A percentile compares a stretch with the other conserved stretches of the same genome.
These are phyloP conservation scores for Trichoderma parareesei DNA, from an alignment of 495 filamentous ascomycete genomes.

Conservation along the genomic window DNA sequence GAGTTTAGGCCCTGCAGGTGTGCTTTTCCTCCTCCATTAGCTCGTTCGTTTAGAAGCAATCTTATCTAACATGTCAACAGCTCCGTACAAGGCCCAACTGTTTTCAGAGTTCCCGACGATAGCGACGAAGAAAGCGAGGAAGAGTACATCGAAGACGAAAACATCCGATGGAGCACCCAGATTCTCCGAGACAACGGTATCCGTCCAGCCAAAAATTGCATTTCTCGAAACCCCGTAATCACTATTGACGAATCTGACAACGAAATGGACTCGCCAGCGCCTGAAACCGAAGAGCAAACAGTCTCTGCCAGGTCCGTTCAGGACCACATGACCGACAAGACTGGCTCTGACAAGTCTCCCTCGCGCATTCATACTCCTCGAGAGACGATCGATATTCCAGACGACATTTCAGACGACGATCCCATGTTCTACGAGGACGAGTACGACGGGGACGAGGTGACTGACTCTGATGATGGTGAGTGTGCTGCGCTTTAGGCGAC, in stretches of 20 bases:
- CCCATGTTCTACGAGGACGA: not conserved
- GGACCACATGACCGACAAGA: not conserved
- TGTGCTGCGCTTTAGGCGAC: not conserved
- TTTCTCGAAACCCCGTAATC: not conserved
- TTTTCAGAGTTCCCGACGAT: constrained; percentile 13
- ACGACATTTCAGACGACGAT: not conserved
- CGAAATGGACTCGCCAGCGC: not conserved
- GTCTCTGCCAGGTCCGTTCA: not conserved
- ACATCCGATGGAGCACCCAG: not conserved
- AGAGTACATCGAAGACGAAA: not conserved
- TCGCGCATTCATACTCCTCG: not conserved
- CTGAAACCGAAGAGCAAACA: not conserved
- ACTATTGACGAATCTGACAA: not conserved
- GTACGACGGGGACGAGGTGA: not conserved
- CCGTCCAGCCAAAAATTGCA: not conserved
- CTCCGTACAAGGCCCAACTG: not conserved
- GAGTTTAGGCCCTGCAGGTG: not conserved
- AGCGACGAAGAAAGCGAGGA: not conserved
- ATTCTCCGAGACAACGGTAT: not conserved
- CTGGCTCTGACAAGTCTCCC: not conserved
- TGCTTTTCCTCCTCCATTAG: not conserved
- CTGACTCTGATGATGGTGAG: not conserved
- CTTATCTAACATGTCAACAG: not conserved
- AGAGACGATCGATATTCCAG: not conserved
- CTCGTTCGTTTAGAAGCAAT: not conserved